These are phyloP conservation scores for Lichtheimia ornata DNA, from an alignment of 371 early-diverging fungal species.

Conservation along the genomic window DNA sequence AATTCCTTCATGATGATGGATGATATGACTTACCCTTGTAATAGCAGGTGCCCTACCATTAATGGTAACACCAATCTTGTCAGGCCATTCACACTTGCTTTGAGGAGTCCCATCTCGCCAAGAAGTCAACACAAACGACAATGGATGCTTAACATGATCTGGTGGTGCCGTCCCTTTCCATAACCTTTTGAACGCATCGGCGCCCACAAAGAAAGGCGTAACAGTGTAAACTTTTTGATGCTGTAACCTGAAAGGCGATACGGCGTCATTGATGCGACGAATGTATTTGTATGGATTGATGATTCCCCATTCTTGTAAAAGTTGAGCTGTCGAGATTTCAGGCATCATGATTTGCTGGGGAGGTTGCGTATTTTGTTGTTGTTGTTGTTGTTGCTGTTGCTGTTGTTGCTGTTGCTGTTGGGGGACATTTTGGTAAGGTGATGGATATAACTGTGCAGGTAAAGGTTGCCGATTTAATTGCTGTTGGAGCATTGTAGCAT, in stretches of 20 bases:
- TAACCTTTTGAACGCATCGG: slow-evolving; percentile 12
- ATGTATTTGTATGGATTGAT: slow-evolving; percentile 8
- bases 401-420: neutral
- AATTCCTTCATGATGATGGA: neutral
- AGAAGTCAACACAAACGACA: slow-evolving; percentile 24
- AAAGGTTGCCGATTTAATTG: neutral
- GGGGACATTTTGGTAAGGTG: neutral
- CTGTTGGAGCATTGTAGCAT: neutral
- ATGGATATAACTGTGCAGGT: neutral
- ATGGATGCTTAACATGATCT: slow-evolving; percentile 15
- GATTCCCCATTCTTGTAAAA: too few species aligned
- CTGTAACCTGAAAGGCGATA: slow-evolving; percentile 23
- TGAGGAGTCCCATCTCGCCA: slow-evolving; percentile 19
- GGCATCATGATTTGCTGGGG: neutral
- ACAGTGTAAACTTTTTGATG: slow-evolving; percentile 20
- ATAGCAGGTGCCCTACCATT: slow-evolving; percentile 18
- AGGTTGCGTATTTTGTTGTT: neutral
- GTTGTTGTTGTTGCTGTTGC: neutral
- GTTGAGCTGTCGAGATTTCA: neutral
- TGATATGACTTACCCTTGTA: slow-evolving; percentile 22
- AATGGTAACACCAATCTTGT: slow-evolving; percentile 14
- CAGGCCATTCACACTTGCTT: slow-evolving; percentile 44
- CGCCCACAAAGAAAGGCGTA: slow-evolving; percentile 10
- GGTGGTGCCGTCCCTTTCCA: slow-evolving; percentile 10
- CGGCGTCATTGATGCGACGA: slow-evolving; percentile 16